phyloP scores from a whole-genome alignment of 345 rosid species.

The Eucalyptus urophylla region DNA sequence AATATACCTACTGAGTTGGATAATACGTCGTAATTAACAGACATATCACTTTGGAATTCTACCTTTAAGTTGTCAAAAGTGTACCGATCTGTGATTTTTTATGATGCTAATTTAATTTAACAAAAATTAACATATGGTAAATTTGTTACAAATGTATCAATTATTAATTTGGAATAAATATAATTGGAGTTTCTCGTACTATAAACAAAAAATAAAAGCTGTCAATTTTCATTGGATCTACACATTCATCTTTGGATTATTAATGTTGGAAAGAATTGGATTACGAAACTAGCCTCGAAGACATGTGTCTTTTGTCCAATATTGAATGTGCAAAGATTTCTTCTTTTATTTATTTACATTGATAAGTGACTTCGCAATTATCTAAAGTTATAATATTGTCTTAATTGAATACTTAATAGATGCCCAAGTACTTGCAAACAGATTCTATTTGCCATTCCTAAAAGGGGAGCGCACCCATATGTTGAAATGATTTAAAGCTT shows the following conservation, averaged over 20 bases:
- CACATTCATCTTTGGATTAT: background rate
- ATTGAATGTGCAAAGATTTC: background rate
- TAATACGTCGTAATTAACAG: rapidly evolving
- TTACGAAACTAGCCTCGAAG: background rate
- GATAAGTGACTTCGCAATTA: background rate
- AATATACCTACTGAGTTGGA: rapidly evolving
- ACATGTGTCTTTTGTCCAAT: background rate
- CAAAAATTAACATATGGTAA: rapidly evolving
- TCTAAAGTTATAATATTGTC: background rate
- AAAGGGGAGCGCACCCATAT: background rate
- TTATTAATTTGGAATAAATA: rapidly evolving
- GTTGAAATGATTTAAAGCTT: background rate
- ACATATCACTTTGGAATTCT: too few species aligned
- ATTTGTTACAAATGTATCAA: rapidly evolving
- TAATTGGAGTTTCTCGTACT: rapidly evolving
- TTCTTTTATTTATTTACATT: too few species aligned
- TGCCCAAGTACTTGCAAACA: too few species aligned
- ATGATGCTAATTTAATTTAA: rapidly evolving
- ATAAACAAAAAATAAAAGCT: too few species aligned
- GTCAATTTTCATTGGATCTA: background rate
- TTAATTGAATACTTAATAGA: background rate
- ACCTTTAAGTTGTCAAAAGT: too few species aligned
- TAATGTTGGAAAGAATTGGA: background rate
- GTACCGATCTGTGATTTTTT: rapidly evolving
- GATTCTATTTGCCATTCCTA: background rate